Conservation (phyloP, 257 asterid genomes). For the Leptodermis oblonga region DNA sequence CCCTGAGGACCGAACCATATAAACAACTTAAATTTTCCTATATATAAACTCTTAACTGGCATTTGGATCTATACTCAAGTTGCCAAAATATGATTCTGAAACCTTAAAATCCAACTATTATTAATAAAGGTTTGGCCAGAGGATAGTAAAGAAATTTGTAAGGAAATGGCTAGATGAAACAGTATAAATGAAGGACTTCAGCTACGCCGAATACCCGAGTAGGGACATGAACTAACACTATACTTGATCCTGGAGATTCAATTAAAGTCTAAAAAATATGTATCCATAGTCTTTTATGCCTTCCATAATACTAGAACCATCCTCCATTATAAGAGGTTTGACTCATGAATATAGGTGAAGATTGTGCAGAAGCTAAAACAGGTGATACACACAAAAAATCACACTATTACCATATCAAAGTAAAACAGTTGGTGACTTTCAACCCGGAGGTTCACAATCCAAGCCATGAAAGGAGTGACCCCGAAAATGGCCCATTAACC, state of each 20-base stretch:
- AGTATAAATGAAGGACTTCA: not conserved
- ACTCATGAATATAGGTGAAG: not conserved
- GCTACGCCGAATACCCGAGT: no score
- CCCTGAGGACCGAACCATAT: constrained; percentile 43
- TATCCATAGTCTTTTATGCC: not conserved
- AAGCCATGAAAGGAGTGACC: not conserved
- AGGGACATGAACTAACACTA: no score
- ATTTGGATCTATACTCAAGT: not conserved
- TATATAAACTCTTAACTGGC: not conserved
- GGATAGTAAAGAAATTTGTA: not conserved
- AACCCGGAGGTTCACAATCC: not conserved
- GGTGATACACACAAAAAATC: not conserved
- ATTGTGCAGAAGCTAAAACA: not conserved
- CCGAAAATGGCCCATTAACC: not conserved
- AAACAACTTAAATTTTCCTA: not conserved
- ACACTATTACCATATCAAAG: not conserved
- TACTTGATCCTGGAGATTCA: not conserved
- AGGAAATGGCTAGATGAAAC: not conserved
- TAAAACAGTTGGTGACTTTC: not conserved
- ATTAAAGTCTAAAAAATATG: not conserved
- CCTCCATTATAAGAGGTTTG: constrained; percentile 2
- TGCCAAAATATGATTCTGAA: not conserved
- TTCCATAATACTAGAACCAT: not conserved
- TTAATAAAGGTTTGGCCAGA: not conserved
- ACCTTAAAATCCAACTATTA: not conserved